A percentile compares a stretch with the other conserved stretches of the same genome.
Evolutionary conservation across 148 eudicot genomes (phyloP).

Genomic region (Chenopodium formosanum): DNA sequence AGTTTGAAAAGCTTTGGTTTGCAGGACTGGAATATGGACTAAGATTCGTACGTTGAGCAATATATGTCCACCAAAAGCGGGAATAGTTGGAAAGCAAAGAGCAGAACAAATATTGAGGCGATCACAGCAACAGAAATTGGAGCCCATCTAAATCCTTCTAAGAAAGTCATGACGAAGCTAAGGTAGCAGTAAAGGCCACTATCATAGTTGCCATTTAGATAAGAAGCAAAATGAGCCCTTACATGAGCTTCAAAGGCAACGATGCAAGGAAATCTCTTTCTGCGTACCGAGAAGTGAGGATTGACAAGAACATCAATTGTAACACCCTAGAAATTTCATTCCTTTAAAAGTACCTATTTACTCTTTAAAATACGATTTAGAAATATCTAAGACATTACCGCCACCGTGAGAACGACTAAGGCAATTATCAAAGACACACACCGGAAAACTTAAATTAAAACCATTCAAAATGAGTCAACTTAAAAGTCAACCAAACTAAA

Average conservation of each 20-base stretch:
- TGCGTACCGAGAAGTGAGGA: slow-evolving; percentile 29
- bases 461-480: no score
- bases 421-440: no score
- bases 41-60: slow-evolving; percentile 4
- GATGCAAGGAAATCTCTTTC: slow-evolving; percentile 29
- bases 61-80: slow-evolving; percentile 15
- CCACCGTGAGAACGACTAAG: no score
- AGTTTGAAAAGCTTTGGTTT: slow-evolving; percentile 1
- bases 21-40: background rate
- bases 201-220: slow-evolving; percentile 32
- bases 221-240: slow-evolving; percentile 20
- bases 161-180: slow-evolving; percentile 21
- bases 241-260: slow-evolving; percentile 29
- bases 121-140: slow-evolving; percentile 11
- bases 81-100: slow-evolving; percentile 18
- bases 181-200: slow-evolving; percentile 20
- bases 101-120: slow-evolving; percentile 5
- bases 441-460: no score
- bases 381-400: no score
- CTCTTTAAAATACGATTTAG: no score
- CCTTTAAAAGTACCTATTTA: no score
- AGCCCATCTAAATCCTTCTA: slow-evolving; percentile 7
- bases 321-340: no score
- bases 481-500: no score
- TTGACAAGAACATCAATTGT: slow-evolving; percentile 25